Evolutionary conservation across 495 filamentous ascomycete species (phyloP), one percentile per base, ranked within the genome.

Genomic region (Lophiotrema nucula): DNA sequence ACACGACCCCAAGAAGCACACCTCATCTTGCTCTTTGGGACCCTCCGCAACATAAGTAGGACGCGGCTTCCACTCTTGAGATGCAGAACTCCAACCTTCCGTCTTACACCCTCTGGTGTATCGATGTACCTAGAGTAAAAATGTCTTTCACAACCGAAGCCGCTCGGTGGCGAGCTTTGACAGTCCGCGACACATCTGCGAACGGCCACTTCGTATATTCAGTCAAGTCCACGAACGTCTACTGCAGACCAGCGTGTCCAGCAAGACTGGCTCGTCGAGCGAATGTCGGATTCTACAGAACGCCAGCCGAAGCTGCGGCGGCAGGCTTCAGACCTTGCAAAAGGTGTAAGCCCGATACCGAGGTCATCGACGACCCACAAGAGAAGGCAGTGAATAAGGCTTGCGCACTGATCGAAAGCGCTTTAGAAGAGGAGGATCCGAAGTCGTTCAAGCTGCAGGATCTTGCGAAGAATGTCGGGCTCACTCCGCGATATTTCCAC

Each of bases 301-400:
- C 74, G 5, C 69, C 80, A n/a, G 65, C 73, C 0, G 75, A 80
- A 50, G 85, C 85, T 16, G 73, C 79, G 64, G 61, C 66, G 2
- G 81, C 75, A 16, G 84, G 83, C 0, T 86, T 80, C 58, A 72
- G 83, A 37, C 64, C 83, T 13, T 87, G 85, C 72, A 86, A 86
- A 73, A 75, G 85, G 60, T 88, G 84, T 68, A 75, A 76, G 28
- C 84, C 84, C 8, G 71, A 81, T 31, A 61, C 65, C 19, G 72
- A 55, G 8, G 60, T 57, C 44, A 54, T 66, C 37, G 68, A 72
- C 41, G 74, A 80, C 54, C 72, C 75, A 5, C 75, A 77, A 51
- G 69, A 70, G 0, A 66, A 64, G 2, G 70, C 79, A 15, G 73
- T 83, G 6, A 60, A 73, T 43, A 76, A 70, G 60, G 76, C 79